Base-by-base conservation (phyloP, 2,329 filamentous ascomycete species). In the Diaporthe nobilis region DNA sequence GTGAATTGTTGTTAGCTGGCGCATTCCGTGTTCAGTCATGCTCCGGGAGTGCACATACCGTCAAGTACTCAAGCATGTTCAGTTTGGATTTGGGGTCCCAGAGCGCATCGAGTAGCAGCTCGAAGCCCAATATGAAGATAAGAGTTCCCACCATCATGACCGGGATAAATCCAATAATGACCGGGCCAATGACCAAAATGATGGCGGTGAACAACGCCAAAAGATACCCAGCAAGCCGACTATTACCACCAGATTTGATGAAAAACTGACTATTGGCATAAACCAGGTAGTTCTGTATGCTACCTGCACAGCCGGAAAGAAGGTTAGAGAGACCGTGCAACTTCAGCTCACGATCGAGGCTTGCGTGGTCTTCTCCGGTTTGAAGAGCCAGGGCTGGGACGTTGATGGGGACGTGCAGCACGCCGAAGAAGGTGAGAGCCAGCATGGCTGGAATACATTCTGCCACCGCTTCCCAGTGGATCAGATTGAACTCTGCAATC, bases 251-350 rank as follows among this genome's bases (percentile, higher is more conserved):
- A 63, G 95, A 98, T 37, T 94, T 92, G 82, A 98, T 98, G 84
- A 99, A 98, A 74, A 99, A 92, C n/a, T 98, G 91, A 78, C 95
- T 98, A 82, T 99, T 99, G 75, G 96, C 96, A 81, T 98, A 99
- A 0, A 99, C 97, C 2, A 99, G 90, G 81, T 99, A 99, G 83
- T 99, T 99, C 84, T 97, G 90, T 76, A 99, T 97, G 81, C 96
- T 98, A 17, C 97, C 97, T 17, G 91, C 88, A 77, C 93, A 91
- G 3, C 97, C 97, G 12, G 96, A 98, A 15, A 98, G 80, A 25
- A 96, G 93, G 84, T 99, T 99, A 1, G 96, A 98, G 79, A 97
- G 91, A 2, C 97, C 97, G 81, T 99, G 97, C 58, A 98, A 92
- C 81, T 96, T 95, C 31, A 99, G 88, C 83, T 99, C 97, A 77